These are phyloP conservation scores for Cercospora brassicicola DNA, from an alignment of 2,329 filamentous ascomycete genomes.

Conservation along the genomic window DNA sequence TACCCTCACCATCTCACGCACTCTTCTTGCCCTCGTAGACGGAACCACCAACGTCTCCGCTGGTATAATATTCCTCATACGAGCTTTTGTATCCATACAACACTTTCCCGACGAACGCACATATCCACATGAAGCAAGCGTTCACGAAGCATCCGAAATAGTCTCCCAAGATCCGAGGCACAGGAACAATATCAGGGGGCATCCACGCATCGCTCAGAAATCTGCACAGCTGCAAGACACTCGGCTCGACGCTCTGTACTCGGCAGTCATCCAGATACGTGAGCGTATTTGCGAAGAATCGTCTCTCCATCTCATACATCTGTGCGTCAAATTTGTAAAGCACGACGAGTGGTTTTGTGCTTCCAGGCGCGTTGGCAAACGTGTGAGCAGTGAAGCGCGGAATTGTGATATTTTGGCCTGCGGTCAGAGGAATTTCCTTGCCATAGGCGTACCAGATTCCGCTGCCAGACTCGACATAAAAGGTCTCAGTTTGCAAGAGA, in stretches of 20 bases:
- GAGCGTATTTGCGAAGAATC: constrained; percentile 22
- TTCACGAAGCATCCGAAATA: constrained; percentile 15
- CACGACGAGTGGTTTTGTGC: constrained; percentile 18
- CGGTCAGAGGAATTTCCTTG: constrained; percentile 12
- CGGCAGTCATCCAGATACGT: constrained; percentile 24
- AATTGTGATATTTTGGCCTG: constrained; percentile 19
- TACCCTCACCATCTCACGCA: neutral
- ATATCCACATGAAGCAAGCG: constrained; percentile 18
- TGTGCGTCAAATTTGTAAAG: constrained; percentile 22
- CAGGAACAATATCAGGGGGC: constrained; percentile 16
- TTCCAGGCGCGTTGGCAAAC: constrained; percentile 19
- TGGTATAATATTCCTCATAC: constrained; percentile 12
- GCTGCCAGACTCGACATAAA: constrained; percentile 20
- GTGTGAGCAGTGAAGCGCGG: constrained; percentile 17
- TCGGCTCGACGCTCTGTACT: constrained; percentile 8
- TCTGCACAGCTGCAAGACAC: constrained; percentile 21
- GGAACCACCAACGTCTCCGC: neutral
- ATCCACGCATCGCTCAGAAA: constrained; percentile 19
- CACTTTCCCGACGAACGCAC: constrained; percentile 5
- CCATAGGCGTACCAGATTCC: constrained; percentile 21
- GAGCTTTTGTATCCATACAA: constrained; percentile 8
- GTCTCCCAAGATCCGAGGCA: constrained; percentile 9
- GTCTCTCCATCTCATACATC: constrained; percentile 21
- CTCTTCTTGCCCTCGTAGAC: neutral
- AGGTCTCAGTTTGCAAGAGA: constrained; percentile 24